These are phyloP conservation scores for Westerdykella sp. DNA, from an alignment of 2,329 filamentous ascomycete genomes.

Conservation along the genomic window DNA sequence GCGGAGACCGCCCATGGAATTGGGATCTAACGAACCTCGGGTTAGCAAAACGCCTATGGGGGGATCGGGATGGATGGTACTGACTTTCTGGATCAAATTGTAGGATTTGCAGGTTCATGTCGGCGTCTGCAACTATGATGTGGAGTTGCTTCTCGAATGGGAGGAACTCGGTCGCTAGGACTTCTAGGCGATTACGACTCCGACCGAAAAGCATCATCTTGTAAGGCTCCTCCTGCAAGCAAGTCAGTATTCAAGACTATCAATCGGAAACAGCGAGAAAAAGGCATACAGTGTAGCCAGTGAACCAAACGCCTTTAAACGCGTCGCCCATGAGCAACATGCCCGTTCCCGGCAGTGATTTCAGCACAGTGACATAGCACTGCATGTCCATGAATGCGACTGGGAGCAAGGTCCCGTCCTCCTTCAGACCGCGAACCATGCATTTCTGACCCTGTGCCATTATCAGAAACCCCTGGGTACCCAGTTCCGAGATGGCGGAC, in stretches of 20 bases:
- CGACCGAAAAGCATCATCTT: slow-evolving; percentile 92
- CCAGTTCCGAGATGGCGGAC: slow-evolving; percentile 77
- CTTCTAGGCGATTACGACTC: slow-evolving; percentile 68
- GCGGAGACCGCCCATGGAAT: slow-evolving; percentile 81
- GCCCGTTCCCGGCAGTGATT: slow-evolving; percentile 75
- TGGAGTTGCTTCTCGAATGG: slow-evolving; percentile 78
- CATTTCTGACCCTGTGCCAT: slow-evolving; percentile 94
- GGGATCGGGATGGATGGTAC: slow-evolving; percentile 29
- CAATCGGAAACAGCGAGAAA: not conserved
- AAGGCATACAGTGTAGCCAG: slow-evolving; percentile 67
- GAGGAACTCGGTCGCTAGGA: slow-evolving; percentile 78
- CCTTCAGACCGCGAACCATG: slow-evolving; percentile 92
- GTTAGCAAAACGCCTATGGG: slow-evolving; percentile 2
- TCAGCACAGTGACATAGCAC: slow-evolving; percentile 81
- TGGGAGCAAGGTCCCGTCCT: slow-evolving; percentile 84
- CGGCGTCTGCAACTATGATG: slow-evolving; percentile 75
- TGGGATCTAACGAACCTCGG: slow-evolving; percentile 61
- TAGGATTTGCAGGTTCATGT: slow-evolving; percentile 79
- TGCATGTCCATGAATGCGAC: slow-evolving; percentile 98
- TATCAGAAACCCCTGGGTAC: slow-evolving; percentile 80
- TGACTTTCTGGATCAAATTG: slow-evolving; percentile 93
- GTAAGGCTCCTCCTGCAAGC: slow-evolving; percentile 74
- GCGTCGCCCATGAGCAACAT: slow-evolving; percentile 84
- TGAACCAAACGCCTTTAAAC: slow-evolving; percentile 92
- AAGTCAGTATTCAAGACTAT: not conserved